A percentile compares a stretch with the other conserved stretches of the same genome.
These are phyloP conservation scores for Fusarium sp. DNA, from an alignment of 2,329 filamentous ascomycete species.

Conservation along the genomic window DNA sequence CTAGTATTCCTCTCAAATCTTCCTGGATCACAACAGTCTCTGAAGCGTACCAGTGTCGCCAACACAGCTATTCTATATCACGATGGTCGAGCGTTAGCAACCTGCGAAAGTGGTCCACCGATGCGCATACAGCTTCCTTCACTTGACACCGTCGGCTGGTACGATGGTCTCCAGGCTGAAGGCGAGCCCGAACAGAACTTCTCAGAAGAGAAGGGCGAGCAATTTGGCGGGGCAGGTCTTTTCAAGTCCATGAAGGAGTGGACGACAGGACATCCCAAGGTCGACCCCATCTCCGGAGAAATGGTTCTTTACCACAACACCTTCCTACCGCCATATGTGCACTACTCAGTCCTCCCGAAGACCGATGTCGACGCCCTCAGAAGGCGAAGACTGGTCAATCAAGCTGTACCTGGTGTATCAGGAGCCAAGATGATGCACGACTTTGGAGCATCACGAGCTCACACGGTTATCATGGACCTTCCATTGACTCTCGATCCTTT, in stretches of 20 bases:
- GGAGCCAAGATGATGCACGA: constrained; percentile 82
- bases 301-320: constrained; percentile 76
- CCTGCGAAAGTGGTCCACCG: constrained; percentile 77
- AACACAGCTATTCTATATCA: constrained; percentile 77
- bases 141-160: constrained; percentile 78
- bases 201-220: neutral
- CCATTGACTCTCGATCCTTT: constrained; percentile 74
- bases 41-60: constrained; percentile 77
- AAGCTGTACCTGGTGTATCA: constrained; percentile 68
- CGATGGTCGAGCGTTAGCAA: constrained; percentile 75
- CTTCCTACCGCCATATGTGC: constrained; percentile 73
- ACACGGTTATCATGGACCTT: constrained; percentile 77
- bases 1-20: constrained; percentile 56
- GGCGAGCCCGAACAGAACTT: constrained; percentile 50
- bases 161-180: constrained; percentile 69
- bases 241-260: constrained; percentile 75
- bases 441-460: constrained; percentile 72
- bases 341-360: constrained; percentile 65
- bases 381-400: constrained; percentile 31
- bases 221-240: constrained; percentile 67
- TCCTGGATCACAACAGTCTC: constrained; percentile 57
- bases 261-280: constrained; percentile 76
- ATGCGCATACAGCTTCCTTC: constrained; percentile 73
- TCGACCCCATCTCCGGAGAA: constrained; percentile 73
- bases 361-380: fast-evolving